Evolutionary conservation across 177 flowering plant genomes (phyloP).

Genomic region (Vitis hybrid): DNA sequence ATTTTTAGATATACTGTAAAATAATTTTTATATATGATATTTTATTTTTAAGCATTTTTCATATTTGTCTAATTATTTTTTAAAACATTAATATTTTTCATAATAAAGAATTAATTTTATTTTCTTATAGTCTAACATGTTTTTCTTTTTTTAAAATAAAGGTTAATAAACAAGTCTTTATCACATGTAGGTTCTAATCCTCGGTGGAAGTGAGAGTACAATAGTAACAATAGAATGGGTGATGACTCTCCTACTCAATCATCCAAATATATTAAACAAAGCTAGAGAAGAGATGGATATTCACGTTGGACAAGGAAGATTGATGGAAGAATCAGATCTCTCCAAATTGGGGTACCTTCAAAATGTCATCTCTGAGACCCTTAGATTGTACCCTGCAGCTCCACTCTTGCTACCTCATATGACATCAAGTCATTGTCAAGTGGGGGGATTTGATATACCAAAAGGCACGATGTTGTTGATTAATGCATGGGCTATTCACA

Average conservation of each 20-base stretch:
- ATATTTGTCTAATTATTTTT: too few relatives aligned
- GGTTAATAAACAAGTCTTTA: neutral
- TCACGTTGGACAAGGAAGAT: slow-evolving; percentile 17
- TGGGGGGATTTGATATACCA: slow-evolving; percentile 39
- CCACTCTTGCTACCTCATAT: slow-evolving; percentile 39
- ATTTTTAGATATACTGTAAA: too few relatives aligned
- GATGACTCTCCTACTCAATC: slow-evolving; percentile 36
- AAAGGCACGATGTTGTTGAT: slow-evolving; percentile 36
- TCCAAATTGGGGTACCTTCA: slow-evolving; percentile 34
- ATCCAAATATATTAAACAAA: slow-evolving; percentile 31
- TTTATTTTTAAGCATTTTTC: too few relatives aligned
- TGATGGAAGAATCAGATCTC: slow-evolving; percentile 36
- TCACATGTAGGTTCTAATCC: neutral
- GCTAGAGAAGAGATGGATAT: slow-evolving; percentile 38
- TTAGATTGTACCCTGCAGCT: slow-evolving; percentile 37
- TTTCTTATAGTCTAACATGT: too few relatives aligned
- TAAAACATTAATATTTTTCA: too few relatives aligned
- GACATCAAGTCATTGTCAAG: slow-evolving; percentile 33
- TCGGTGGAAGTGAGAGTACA: slow-evolving; percentile 33
- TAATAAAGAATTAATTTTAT: too few relatives aligned
- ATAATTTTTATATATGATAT: too few relatives aligned
- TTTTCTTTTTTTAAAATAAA: too few relatives aligned
- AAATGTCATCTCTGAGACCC: slow-evolving; percentile 33
- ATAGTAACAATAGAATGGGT: slow-evolving; percentile 47
- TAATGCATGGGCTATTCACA: slow-evolving; percentile 39